phyloP scores from a whole-genome alignment of 306 rosid genomes.

The Begonia fuchsioides region DNA sequence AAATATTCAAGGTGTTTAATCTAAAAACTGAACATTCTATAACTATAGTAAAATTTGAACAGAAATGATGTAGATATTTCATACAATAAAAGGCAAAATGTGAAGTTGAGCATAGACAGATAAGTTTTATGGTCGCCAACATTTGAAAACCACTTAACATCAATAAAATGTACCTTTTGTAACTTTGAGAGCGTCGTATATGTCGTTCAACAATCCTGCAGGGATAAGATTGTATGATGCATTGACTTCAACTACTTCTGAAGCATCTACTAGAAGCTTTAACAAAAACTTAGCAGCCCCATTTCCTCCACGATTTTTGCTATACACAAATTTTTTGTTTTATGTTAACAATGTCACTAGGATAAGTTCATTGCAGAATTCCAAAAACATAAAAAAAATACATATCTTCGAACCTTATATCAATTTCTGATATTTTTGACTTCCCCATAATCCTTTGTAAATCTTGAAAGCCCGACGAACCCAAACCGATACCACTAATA shows the following conservation, averaged over 20 bases:
- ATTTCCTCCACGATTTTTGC: conserved; percentile 75
- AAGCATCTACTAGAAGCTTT: conserved; percentile 40
- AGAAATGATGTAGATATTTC: too few species aligned
- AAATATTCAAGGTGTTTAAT: too few species aligned
- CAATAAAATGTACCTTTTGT: conserved; percentile 36
- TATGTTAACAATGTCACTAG: background rate
- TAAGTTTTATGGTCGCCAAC: too few species aligned
- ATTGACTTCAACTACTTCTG: conserved; percentile 48
- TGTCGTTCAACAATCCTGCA: conserved; percentile 30
- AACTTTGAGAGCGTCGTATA: conserved; percentile 43
- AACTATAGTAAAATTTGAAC: too few species aligned
- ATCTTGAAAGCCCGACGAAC: conserved; percentile 49
- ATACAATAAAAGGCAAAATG: too few species aligned
- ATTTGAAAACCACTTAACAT: background rate
- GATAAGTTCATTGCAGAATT: background rate
- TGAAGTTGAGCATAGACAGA: too few species aligned
- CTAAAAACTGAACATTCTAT: too few species aligned
- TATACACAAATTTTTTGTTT: conserved; percentile 17
- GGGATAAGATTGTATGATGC: conserved; percentile 71
- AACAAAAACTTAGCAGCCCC: conserved; percentile 55
- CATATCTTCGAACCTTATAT: conserved; percentile 48
- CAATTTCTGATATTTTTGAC: conserved; percentile 41
- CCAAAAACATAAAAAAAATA: conserved; percentile 9
- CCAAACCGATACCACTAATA: conserved; percentile 50
- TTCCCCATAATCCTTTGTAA: conserved; percentile 32